These are phyloP conservation scores for Apostasia ramifera DNA, from an alignment of 106 monocot species.

Conservation along the genomic window DNA sequence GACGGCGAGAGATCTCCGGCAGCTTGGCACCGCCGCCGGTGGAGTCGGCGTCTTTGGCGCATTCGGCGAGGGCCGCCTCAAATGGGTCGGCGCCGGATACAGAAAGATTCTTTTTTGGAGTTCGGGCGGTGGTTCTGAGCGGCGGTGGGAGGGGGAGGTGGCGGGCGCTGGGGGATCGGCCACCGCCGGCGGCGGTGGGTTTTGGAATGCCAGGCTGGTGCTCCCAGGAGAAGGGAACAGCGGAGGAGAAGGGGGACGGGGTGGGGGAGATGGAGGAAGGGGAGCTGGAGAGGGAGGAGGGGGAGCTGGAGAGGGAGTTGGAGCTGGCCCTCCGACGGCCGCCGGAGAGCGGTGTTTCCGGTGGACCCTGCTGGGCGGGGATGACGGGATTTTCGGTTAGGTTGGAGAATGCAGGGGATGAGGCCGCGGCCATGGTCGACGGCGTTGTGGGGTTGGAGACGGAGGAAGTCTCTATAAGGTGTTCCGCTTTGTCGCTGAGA, in stretches of 20 bases:
- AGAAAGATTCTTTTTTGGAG: background rate
- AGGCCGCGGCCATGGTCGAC: too few species aligned
- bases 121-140: background rate
- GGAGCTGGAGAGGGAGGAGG: background rate
- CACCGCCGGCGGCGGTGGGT: background rate
- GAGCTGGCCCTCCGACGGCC: background rate
- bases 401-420: too few species aligned
- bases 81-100: background rate
- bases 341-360: too few species aligned
- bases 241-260: background rate
- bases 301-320: background rate
- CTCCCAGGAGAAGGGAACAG: constrained; percentile 9
- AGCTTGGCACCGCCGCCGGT: background rate
- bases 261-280: constrained; percentile 3
- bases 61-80: background rate
- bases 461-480: too few species aligned
- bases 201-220: constrained; percentile 9
- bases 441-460: too few species aligned
- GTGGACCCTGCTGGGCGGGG: too few species aligned
- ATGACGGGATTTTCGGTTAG: too few species aligned
- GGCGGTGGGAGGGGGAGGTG: background rate
- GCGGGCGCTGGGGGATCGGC: too few species aligned
- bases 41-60: background rate
- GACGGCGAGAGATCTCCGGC: background rate
- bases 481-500: too few species aligned